Percentiles rank a stretch among this genome's conserved stretches.
These are phyloP conservation scores for Flaveria floridana DNA, from an alignment of 140 eudicot genomes.

Conservation along the genomic window DNA sequence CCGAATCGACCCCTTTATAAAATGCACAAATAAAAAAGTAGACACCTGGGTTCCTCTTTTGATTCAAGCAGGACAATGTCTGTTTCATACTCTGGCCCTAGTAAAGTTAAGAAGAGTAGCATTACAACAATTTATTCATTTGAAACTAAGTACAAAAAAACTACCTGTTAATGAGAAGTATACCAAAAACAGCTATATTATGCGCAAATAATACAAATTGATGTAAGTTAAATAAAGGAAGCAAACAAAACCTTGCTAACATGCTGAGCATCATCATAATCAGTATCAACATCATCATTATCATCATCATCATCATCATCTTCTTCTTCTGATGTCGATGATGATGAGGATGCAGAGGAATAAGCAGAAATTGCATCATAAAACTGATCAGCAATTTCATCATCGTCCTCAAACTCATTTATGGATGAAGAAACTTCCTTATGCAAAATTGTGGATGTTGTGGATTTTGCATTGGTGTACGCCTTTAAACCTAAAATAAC, in stretches of 20 bases:
- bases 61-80: constrained; percentile 60
- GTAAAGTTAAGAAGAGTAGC: constrained; percentile 11
- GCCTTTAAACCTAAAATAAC: constrained; percentile 72
- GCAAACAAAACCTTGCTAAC: constrained; percentile 52
- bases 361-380: constrained; percentile 77
- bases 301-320: neutral
- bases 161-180: neutral
- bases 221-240: neutral
- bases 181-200: neutral
- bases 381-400: constrained; percentile 59
- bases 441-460: constrained; percentile 34
- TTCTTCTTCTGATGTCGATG: neutral
- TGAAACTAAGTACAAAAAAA: neutral
- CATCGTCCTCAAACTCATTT: constrained; percentile 53
- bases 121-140: constrained; percentile 7
- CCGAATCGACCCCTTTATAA: neutral
- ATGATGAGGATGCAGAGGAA: constrained; percentile 45
- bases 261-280: constrained; percentile 33
- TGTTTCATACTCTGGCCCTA: constrained; percentile 64
- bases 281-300: constrained; percentile 57
- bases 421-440: constrained; percentile 48
- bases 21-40: neutral
- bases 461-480: constrained; percentile 78
- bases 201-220: neutral
- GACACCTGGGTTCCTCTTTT: constrained; percentile 53